Conservation (phyloP, 805 yeast species). For the Starmerella vitae region DNA sequence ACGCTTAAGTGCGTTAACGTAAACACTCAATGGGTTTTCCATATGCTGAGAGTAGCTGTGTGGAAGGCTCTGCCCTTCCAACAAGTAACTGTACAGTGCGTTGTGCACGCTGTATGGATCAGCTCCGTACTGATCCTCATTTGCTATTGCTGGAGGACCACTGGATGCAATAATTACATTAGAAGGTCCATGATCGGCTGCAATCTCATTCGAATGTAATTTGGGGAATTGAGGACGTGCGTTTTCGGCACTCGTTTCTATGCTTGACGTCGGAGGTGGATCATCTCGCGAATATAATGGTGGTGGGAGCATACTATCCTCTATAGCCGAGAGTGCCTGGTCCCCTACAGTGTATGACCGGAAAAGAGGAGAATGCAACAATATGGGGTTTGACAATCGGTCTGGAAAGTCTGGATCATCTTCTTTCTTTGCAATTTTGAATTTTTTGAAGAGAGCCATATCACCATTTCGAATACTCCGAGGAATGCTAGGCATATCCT, state of each 20-base stretch:
- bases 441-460: slow-evolving; percentile 10
- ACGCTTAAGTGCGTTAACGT: not conserved
- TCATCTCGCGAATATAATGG: not conserved
- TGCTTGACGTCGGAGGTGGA: not conserved
- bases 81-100: not conserved
- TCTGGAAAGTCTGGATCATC: no score
- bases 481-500: slow-evolving; percentile 1
- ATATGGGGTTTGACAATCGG: not conserved
- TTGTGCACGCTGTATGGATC: not conserved
- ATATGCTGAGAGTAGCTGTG: not conserved
- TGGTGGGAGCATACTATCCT: not conserved
- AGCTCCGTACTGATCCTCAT: not conserved
- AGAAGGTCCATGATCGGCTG: not conserved
- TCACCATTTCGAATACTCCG: not conserved
- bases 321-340: not conserved
- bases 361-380: slow-evolving; percentile 2
- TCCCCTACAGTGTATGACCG: not conserved
- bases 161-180: not conserved
- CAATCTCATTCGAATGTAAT: not conserved
- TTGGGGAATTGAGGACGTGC: no score
- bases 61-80: not conserved
- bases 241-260: no score
- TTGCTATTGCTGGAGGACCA: not conserved
- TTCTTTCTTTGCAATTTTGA: slow-evolving; percentile 2
- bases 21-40: not conserved